These are phyloP conservation scores for Solanum infundibuliforme DNA, from an alignment of 257 asterid genomes.

Conservation along the genomic window DNA sequence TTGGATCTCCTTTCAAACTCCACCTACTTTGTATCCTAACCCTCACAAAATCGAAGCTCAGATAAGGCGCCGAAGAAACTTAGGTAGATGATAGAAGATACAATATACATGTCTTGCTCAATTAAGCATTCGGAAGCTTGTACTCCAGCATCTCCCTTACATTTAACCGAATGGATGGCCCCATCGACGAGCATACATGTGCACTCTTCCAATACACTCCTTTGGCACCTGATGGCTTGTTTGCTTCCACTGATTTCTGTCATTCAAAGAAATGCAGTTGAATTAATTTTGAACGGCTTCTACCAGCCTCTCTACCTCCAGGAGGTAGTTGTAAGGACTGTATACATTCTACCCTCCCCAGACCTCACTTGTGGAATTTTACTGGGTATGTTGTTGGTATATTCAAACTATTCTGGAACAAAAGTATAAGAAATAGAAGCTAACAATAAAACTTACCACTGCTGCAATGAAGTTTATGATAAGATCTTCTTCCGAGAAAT, in stretches of 20 bases:
- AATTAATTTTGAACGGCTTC: background rate
- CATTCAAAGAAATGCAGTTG: background rate
- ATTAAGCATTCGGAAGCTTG: conserved; percentile 40
- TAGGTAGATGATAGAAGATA: conserved; percentile 10
- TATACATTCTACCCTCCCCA: background rate
- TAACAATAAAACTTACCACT: conserved; percentile 35
- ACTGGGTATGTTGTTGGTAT: background rate
- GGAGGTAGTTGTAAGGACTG: background rate
- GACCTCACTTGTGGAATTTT: background rate
- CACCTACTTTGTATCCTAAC: background rate
- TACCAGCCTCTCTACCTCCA: background rate
- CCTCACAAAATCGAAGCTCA: conserved; percentile 2
- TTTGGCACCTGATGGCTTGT: conserved; percentile 89
- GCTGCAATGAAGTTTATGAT: conserved; percentile 67
- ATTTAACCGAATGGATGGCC: conserved; percentile 86
- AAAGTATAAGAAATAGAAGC: background rate
- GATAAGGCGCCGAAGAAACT: background rate
- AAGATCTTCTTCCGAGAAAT: conserved; percentile 90
- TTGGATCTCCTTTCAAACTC: background rate
- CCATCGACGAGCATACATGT: conserved; percentile 89
- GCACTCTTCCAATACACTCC: conserved; percentile 97
- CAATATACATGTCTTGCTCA: conserved; percentile 27
- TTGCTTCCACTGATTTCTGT: conserved; percentile 90
- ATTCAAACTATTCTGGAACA: background rate
- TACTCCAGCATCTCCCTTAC: conserved; percentile 69